A percentile compares a stretch with the other conserved stretches of the same genome.
phyloP scores from a whole-genome alignment of 1,139 yeast species.

The Hyphopichia fennica region DNA sequence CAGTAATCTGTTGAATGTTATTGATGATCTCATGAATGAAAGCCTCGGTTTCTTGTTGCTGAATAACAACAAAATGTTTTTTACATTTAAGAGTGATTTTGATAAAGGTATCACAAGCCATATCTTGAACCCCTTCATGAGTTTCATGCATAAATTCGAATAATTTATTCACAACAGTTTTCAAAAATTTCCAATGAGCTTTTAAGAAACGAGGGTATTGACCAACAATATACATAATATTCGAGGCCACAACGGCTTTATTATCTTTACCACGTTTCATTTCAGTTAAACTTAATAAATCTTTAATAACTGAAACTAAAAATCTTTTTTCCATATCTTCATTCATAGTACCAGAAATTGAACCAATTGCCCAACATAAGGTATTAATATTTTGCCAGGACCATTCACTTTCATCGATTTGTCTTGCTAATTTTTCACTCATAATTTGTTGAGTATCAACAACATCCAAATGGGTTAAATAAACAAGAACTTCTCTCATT shows the following conservation, averaged over 20 bases:
- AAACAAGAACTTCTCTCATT: slow-evolving; percentile 93
- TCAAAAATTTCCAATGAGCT: slow-evolving; percentile 97
- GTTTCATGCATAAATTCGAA: slow-evolving; percentile 99
- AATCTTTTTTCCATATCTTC: slow-evolving; percentile 97
- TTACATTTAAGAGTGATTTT: slow-evolving; percentile 94
- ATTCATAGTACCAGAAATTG: slow-evolving; percentile 97
- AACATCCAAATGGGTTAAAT: slow-evolving; percentile 92
- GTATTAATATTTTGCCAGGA: slow-evolving; percentile 98
- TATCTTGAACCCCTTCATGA: slow-evolving; percentile 98
- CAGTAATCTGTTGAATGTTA: slow-evolving; percentile 81
- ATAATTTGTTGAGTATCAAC: slow-evolving; percentile 91
- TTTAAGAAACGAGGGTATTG: slow-evolving; percentile 96
- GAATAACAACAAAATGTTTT: slow-evolving; percentile 88
- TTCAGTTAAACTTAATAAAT: slow-evolving; percentile 85
- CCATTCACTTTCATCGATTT: slow-evolving; percentile 97
- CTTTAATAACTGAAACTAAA: slow-evolving; percentile 89
- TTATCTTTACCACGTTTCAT: slow-evolving; percentile 97
- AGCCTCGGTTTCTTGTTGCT: slow-evolving; percentile 86
- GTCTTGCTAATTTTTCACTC: slow-evolving; percentile 87
- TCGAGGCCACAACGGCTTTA: slow-evolving; percentile 98
- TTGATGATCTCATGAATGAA: slow-evolving; percentile 87
- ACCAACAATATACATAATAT: slow-evolving; percentile 98
- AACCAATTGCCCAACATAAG: slow-evolving; percentile 99
- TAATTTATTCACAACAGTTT: slow-evolving; percentile 91
- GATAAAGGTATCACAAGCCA: slow-evolving; percentile 99